phyloP scores from a whole-genome alignment of 192 early-diverging fungal species.

The Neocallimastix lanati region DNA sequence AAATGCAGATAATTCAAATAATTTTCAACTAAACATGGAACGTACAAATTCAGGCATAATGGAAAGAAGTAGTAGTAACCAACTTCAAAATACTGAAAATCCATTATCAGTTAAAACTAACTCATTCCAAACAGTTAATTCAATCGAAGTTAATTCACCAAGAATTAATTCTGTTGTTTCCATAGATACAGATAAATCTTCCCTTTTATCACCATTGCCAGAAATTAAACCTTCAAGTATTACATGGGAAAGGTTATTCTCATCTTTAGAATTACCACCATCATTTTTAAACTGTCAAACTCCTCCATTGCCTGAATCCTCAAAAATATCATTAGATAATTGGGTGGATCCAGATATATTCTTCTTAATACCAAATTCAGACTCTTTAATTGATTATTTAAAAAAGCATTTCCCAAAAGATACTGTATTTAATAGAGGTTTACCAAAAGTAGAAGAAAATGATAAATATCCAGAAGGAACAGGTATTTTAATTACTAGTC shows the following conservation, averaged over 20 bases:
- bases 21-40: background rate
- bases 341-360: background rate
- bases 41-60: background rate
- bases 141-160: background rate
- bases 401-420: background rate
- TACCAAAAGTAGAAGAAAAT: background rate
- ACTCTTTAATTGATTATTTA: background rate
- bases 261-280: background rate
- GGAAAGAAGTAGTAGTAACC: background rate
- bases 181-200: background rate
- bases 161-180: background rate
- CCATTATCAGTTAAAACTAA: background rate
- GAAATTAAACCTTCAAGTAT: background rate
- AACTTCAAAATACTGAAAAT: too few relatives aligned
- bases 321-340: background rate
- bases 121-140: background rate
- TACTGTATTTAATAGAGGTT: background rate
- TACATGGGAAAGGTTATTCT: background rate
- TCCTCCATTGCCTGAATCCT: background rate
- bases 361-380: background rate
- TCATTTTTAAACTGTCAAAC: background rate
- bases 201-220: background rate
- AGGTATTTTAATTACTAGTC: background rate
- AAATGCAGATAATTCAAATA: background rate
- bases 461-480: background rate